A percentile compares a stretch with the other conserved stretches of the same genome.
Evolutionary conservation across 129 eudicot genomes (phyloP).

Genomic region (Tanacetum coccineum): DNA sequence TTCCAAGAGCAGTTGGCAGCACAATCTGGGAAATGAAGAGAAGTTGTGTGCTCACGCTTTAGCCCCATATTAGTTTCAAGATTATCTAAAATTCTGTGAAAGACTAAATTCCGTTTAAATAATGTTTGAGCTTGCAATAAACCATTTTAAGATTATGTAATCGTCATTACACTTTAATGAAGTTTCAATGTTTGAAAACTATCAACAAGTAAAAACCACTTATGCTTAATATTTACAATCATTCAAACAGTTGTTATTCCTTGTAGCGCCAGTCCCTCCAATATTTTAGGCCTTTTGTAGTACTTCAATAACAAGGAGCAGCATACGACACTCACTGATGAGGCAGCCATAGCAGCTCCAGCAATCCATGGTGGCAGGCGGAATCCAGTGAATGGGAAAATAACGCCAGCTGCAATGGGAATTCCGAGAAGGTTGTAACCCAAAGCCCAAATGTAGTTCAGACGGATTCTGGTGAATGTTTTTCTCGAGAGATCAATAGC

Average conservation of each 20-base stretch:
- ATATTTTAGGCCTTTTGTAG: slow-evolving; percentile 66
- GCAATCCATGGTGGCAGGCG: slow-evolving; percentile 99
- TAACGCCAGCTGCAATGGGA: slow-evolving; percentile 87
- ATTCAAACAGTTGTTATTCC: slow-evolving; percentile 57
- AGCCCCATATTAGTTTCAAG: slow-evolving; percentile 4
- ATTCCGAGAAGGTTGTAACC: slow-evolving; percentile 78
- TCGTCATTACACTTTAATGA: slow-evolving; percentile 1
- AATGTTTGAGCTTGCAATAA: not conserved
- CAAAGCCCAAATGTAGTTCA: slow-evolving; percentile 86
- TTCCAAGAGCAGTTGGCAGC: slow-evolving; percentile 25
- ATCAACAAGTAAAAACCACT: not conserved
- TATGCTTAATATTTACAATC: slow-evolving; percentile 1
- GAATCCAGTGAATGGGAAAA: slow-evolving; percentile 70
- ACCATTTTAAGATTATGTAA: slow-evolving; percentile 3
- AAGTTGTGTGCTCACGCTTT: slow-evolving; percentile 29
- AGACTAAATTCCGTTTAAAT: slow-evolving; percentile 9
- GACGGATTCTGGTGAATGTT: slow-evolving; percentile 68
- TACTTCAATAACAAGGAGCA: slow-evolving; percentile 85
- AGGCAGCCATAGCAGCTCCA: slow-evolving; percentile 98
- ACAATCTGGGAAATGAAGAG: slow-evolving; percentile 20
- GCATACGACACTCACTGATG: slow-evolving; percentile 90
- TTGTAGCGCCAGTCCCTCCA: slow-evolving; percentile 52
- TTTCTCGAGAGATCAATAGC: slow-evolving; percentile 86
- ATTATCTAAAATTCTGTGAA: not conserved
- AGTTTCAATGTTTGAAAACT: slow-evolving; percentile 7